Conservation (phyloP, 2,329 filamentous ascomycete genomes). For the Colletotrichum australisinense region DNA sequence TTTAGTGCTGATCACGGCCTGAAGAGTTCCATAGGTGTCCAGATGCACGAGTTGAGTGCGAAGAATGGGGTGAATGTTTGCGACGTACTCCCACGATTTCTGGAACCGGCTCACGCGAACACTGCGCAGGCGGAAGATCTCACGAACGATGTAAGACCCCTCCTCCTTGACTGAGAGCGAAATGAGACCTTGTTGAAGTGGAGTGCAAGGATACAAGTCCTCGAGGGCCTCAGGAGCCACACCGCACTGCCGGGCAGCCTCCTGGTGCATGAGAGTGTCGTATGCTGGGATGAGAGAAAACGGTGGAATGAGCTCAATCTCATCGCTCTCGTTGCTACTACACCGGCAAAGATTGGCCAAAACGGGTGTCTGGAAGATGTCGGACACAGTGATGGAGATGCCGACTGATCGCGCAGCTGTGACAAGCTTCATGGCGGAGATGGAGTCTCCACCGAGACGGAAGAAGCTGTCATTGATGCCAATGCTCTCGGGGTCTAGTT, state of each 20-base stretch:
- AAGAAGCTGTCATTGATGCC: constrained; percentile 15
- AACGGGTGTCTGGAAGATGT: constrained; percentile 46
- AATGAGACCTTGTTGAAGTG: constrained; percentile 54
- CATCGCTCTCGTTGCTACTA: constrained; percentile 39
- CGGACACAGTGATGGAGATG: background rate
- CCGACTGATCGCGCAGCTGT: background rate
- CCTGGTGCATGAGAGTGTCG: background rate
- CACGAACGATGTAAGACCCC: constrained; percentile 39
- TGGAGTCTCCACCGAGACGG: background rate
- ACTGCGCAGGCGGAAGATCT: background rate
- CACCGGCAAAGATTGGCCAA: constrained; percentile 38
- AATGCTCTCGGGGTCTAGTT: background rate
- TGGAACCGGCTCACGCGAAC: background rate
- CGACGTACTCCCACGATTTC: background rate
- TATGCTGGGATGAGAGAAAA: constrained; percentile 51
- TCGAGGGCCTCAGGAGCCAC: constrained; percentile 9
- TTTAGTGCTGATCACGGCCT: constrained; percentile 40
- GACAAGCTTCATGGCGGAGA: background rate
- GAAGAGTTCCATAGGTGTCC: background rate
- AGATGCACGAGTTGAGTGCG: background rate
- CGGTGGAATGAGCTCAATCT: constrained; percentile 35
- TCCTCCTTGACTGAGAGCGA: constrained; percentile 47
- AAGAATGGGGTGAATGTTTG: background rate
- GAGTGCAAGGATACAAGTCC: constrained; percentile 54
- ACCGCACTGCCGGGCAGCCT: background rate